Conservation (phyloP, 2,329 filamentous ascomycete species). For the Zelopaecilomyces penicillatus region DNA sequence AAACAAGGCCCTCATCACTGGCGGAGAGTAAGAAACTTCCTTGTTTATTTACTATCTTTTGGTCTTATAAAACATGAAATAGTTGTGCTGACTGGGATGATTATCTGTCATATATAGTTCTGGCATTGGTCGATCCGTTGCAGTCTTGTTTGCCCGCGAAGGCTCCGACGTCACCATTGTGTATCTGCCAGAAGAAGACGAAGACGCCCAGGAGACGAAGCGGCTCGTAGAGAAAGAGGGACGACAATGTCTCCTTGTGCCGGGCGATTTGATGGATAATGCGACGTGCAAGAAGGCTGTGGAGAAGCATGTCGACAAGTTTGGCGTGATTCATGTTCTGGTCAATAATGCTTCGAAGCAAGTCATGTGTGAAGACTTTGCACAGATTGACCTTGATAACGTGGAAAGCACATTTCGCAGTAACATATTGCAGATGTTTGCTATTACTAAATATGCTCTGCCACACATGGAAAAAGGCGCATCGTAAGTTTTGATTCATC, state of each 20-base stretch:
- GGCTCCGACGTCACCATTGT: slow-evolving; percentile 66
- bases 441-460: slow-evolving; percentile 67
- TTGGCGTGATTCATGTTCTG: slow-evolving; percentile 66
- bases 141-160: slow-evolving; percentile 73
- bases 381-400: slow-evolving; percentile 44
- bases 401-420: slow-evolving; percentile 66
- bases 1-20: slow-evolving; percentile 71
- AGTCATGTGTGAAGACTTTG: slow-evolving; percentile 4
- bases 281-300: slow-evolving; percentile 64
- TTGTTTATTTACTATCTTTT: neutral
- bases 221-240: slow-evolving; percentile 59
- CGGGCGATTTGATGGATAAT: slow-evolving; percentile 55
- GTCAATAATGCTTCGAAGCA: slow-evolving; percentile 59
- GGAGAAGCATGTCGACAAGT: slow-evolving; percentile 53
- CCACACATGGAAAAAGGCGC: slow-evolving; percentile 54
- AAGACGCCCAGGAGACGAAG: slow-evolving; percentile 66
- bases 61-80: too few relatives aligned
- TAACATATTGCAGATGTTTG: slow-evolving; percentile 79
- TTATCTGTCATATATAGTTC: neutral
- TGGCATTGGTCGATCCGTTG: slow-evolving; percentile 68
- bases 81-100: too few relatives aligned
- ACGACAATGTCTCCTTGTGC: slow-evolving; percentile 53
- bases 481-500: neutral
- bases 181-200: slow-evolving; percentile 67
- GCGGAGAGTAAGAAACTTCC: slow-evolving; percentile 50